Base-by-base conservation (phyloP, 768 basidiomycete genomes). In the Tremella fuciformis region DNA sequence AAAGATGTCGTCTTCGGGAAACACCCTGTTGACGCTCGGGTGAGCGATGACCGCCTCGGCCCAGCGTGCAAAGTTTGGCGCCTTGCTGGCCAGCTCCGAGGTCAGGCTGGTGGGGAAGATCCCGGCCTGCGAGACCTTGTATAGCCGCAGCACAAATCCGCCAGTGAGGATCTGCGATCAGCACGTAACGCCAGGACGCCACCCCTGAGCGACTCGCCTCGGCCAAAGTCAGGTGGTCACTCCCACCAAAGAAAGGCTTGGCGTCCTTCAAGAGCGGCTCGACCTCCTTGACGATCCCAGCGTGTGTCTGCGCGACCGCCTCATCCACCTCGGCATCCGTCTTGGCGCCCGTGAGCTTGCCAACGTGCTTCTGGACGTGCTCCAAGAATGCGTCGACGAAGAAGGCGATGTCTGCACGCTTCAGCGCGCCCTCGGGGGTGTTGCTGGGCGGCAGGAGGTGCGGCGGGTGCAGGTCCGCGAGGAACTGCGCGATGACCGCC, bases 301-400 rank as follows among this genome's bases (percentile, higher is more conserved):
- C 44, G 9, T 13, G 18, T 9, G 44, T 24, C 44, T 18, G 18
- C 44, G 44, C 44, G 13, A 4, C 44, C 1, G 44, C 44, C 3
- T 46, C 44, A 34, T 34, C 29, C 4, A 34, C 29, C 29, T 34
- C 29, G 18, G 44, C 44, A n/a, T 46, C 44, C 44, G 44, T 46
- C 44, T 46, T 46, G 44, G 44, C 44, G 22, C 18, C 1, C 3
- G 22, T 18, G 44, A 46, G 44, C 22, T 46, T 46, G 44, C 22
- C 22, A 9, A 18, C 18, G 18, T 46, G 44, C 3, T 3, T 18
- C 18, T 46, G 18, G 18, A 46, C 44, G 44, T 13, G 11, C 18
- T 46, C 44, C 18, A 46, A 46, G 44, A 13, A 46, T n/a, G 44
- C 44, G 16, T 24, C 9, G 44, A 46, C 44, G 16, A 46, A 19